Base-by-base conservation (phyloP, 768 basidiomycete genomes). In the Hypholoma fasciculare region DNA sequence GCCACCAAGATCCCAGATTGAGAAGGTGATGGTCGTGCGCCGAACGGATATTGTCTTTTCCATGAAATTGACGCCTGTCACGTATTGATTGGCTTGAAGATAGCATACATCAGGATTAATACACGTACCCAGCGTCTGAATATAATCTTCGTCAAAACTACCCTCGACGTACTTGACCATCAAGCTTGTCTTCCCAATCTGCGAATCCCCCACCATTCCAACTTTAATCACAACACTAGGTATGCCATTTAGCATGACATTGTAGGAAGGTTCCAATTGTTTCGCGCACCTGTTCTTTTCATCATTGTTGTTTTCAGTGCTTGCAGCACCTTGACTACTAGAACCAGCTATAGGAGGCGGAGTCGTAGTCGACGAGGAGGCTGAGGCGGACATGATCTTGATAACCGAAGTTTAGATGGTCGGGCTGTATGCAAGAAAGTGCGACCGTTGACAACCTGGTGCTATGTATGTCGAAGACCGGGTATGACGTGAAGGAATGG, bases 121-220 rank as follows among this genome's bases (percentile, higher is more conserved):
- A 12, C 26, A 77, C 87, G 57, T 69, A 89, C 94, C 96, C 77
- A 99, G 88, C 77, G 96, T 98, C 85, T 98, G 96, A 72, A 99
- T 98, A 78, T 98, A 98, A 74, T 98, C 96, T 80, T 96, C 95
- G 75, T 97, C 95, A 74, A 96, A 97, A 76, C 90, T 94, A 52
- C 96, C 96, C 78, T 99, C 96, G 60, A 98, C 96, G 70, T 98
- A 98, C 78, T 98, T 98, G 75, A 98, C 96, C 96, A 98, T 98
- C 72, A 98, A 81, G 76, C 92, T 94, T 63, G 96, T 98, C 84
- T 98, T 98, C 65, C 96, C 96, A 70, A 98, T 98, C 80, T 98
- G 96, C 69, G 94, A 95, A 79, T 99, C 96, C 50, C 97, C 97
- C 48, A 99, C 94, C 96, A 99, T 99, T 56, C 96, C 96, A 51